Evolutionary conservation across 352 stramenopile species (phyloP).

Genomic region (Lagenidium giganteum): DNA sequence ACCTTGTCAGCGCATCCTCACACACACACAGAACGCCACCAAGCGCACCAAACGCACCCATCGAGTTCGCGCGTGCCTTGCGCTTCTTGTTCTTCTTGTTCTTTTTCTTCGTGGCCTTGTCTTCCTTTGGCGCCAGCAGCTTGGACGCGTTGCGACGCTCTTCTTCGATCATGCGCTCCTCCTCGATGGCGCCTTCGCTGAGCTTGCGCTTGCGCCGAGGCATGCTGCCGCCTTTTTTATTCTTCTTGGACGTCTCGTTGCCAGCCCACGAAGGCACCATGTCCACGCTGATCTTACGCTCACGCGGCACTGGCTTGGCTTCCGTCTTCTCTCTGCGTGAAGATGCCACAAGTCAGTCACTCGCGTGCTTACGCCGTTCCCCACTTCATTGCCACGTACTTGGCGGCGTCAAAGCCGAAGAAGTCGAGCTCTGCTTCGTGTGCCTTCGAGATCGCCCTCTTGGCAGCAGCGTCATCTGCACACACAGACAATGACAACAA

Average conservation of each 20-base stretch:
- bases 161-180: slow-evolving; percentile 62
- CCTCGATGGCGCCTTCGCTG: slow-evolving; percentile 71
- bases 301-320: slow-evolving; percentile 26
- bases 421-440: slow-evolving; percentile 65
- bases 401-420: slow-evolving; percentile 61
- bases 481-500: background rate
- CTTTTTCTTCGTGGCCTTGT: slow-evolving; percentile 29
- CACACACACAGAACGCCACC: background rate
- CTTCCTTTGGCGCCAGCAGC: slow-evolving; percentile 48
- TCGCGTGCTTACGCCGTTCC: background rate
- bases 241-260: slow-evolving; percentile 38
- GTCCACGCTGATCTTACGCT: slow-evolving; percentile 66
- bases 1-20: background rate
- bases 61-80: slow-evolving; percentile 33
- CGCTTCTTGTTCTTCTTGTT: slow-evolving; percentile 39
- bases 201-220: slow-evolving; percentile 79
- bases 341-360: too few species aligned
- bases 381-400: slow-evolving; percentile 3
- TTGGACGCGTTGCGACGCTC: slow-evolving; percentile 61
- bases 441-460: slow-evolving; percentile 14
- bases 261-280: slow-evolving; percentile 62
- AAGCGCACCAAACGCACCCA: slow-evolving; percentile 22
- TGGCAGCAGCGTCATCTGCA: slow-evolving; percentile 10
- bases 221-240: slow-evolving; percentile 51
- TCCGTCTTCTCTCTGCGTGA: slow-evolving; percentile 18